Percentiles rank a stretch among this genome's conserved stretches.
phyloP scores from a whole-genome alignment of 306 rosid genomes.

The Clitoria ternatea region DNA sequence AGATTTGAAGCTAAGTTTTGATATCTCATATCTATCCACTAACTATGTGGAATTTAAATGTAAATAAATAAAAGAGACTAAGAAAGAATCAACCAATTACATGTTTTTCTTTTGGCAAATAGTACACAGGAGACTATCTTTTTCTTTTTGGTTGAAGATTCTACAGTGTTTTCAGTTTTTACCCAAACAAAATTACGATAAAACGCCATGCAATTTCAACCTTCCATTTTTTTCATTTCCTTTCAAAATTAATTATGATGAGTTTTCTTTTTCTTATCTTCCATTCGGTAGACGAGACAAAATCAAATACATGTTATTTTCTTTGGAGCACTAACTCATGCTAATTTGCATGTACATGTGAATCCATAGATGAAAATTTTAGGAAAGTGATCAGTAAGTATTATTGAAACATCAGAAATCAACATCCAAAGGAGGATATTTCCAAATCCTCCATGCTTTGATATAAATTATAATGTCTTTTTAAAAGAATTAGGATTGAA shows the following conservation, averaged over 20 bases:
- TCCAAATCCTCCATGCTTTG: too few relatives aligned
- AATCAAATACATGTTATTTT: neutral
- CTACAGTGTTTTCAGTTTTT: conserved; percentile 27
- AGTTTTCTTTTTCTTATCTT: neutral
- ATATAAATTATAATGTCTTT: too few relatives aligned
- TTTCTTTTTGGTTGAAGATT: conserved; percentile 46
- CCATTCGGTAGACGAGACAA: neutral
- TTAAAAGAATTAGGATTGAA: too few relatives aligned
- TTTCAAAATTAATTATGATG: neutral
- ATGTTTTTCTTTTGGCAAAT: neutral
- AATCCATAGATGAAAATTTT: neutral
- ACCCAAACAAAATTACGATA: conserved; percentile 42
- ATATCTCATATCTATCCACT: too few relatives aligned
- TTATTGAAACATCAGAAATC: too few relatives aligned
- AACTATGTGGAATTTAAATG: neutral
- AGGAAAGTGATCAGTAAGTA: neutral
- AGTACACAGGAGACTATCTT: conserved; percentile 29
- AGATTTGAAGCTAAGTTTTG: too few relatives aligned
- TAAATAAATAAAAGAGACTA: neutral
- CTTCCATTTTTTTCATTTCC: conserved; percentile 1
- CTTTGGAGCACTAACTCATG: neutral
- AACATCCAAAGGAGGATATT: too few relatives aligned
- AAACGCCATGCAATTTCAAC: conserved; percentile 40
- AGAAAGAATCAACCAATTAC: neutral
- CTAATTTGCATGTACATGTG: neutral